These are phyloP conservation scores for Smallanthus sonchifolius DNA, from an alignment of 129 eudicot species.

Conservation along the genomic window DNA sequence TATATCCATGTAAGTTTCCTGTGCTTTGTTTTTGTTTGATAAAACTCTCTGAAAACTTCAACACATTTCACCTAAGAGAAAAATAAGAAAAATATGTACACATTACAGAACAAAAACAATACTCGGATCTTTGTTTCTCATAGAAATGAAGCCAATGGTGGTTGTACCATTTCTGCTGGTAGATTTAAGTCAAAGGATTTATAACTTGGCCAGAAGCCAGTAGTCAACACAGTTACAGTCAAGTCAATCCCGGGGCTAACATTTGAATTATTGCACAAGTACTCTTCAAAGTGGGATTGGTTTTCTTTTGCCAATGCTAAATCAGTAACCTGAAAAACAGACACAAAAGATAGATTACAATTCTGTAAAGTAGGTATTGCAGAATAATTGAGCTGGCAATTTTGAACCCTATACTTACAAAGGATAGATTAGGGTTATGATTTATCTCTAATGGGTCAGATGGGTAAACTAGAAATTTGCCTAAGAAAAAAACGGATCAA, in stretches of 20 bases:
- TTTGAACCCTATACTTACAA: not conserved
- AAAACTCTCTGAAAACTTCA: constrained; percentile 85
- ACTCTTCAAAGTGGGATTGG: constrained; percentile 78
- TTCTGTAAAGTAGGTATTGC: not conserved
- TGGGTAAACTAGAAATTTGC: not conserved
- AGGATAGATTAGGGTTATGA: not conserved
- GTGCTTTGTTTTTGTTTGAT: constrained; percentile 88
- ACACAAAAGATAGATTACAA: not conserved
- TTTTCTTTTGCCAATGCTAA: constrained; percentile 82
- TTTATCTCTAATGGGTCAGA: not conserved
- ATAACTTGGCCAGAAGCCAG: constrained; percentile 94
- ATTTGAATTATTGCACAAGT: constrained; percentile 43
- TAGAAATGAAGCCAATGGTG: not conserved
- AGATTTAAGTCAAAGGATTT: constrained; percentile 81
- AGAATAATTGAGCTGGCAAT: not conserved
- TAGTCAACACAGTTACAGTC: constrained; percentile 80
- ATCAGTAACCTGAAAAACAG: constrained; percentile 64
- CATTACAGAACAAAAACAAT: constrained; percentile 1
- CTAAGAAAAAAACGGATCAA: not conserved
- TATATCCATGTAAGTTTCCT: constrained; percentile 94
- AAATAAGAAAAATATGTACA: not conserved
- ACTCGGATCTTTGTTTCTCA: not conserved
- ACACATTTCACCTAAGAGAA: constrained; percentile 72
- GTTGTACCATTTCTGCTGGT: constrained; percentile 79
- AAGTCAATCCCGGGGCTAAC: constrained; percentile 70